A percentile compares a stretch with the other conserved stretches of the same genome.
Conservation (phyloP, 2,329 filamentous ascomycete species). For the Penicillium sp. region DNA sequence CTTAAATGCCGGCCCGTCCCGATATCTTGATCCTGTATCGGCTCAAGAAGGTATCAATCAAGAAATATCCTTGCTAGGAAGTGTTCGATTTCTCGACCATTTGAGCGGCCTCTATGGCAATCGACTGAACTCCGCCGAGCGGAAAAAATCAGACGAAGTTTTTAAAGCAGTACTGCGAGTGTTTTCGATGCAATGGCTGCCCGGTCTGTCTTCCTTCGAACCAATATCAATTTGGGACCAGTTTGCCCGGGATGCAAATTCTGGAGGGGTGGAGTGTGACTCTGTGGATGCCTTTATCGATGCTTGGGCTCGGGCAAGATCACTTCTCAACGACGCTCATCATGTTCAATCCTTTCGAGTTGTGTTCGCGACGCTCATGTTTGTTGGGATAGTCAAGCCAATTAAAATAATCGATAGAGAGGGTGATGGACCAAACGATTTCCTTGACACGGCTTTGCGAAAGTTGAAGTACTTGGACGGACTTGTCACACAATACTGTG, state of each 20-base stretch:
- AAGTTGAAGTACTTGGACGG: slow-evolving; percentile 15
- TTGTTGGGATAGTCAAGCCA: slow-evolving; percentile 24
- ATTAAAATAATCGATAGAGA: background rate
- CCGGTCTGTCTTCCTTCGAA: background rate
- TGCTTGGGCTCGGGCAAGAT: slow-evolving; percentile 18
- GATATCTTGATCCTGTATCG: background rate
- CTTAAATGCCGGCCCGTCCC: background rate
- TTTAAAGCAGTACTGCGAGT: slow-evolving; percentile 20
- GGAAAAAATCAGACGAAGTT: slow-evolving; percentile 19
- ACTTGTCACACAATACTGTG: slow-evolving; percentile 20
- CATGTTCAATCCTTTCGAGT: slow-evolving; percentile 22
- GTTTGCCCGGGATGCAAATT: background rate
- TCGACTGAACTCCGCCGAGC: slow-evolving; percentile 6
- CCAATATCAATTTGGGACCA: no score
- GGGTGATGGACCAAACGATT: slow-evolving; percentile 7
- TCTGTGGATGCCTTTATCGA: slow-evolving; percentile 16
- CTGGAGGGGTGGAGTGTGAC: background rate
- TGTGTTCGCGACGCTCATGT: slow-evolving; percentile 22
- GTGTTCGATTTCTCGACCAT: slow-evolving; percentile 26
- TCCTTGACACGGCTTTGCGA: slow-evolving; percentile 17
- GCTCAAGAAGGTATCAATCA: background rate
- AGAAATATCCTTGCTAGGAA: slow-evolving; percentile 20
- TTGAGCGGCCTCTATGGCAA: slow-evolving; percentile 26
- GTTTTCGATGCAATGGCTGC: slow-evolving; percentile 24
- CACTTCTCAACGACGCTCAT: slow-evolving; percentile 5